Evolutionary conservation across 495 filamentous ascomycete genomes (phyloP).

Genomic region (Collariella sp.): DNA sequence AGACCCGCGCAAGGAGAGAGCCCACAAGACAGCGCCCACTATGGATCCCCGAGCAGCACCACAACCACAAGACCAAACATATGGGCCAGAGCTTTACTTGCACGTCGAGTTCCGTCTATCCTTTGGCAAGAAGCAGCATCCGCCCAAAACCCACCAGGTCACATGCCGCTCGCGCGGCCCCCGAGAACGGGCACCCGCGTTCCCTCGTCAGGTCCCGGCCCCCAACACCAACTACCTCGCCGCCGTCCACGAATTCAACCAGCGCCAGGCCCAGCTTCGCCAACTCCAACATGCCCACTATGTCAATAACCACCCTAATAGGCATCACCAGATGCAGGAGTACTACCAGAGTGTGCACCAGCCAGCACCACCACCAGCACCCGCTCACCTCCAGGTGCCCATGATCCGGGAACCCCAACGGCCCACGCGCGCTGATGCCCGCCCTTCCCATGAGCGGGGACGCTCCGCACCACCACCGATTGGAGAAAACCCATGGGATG

Average conservation of each 20-base stretch:
- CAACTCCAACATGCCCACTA: constrained; percentile 5
- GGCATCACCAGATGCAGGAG: constrained; percentile 27
- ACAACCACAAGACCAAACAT: constrained; percentile 14
- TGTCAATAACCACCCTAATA: not conserved
- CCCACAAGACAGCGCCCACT: constrained; percentile 2
- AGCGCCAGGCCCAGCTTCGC: constrained; percentile 21
- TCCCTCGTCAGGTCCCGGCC: constrained; percentile 36
- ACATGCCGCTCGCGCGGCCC: constrained; percentile 36
- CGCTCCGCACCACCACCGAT: constrained; percentile 39
- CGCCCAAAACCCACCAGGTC: constrained; percentile 34
- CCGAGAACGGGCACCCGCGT: constrained; percentile 31
- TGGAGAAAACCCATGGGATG: constrained; percentile 38
- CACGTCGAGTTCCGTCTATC: constrained; percentile 41
- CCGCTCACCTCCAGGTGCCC: constrained; percentile 6
- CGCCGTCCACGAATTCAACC: constrained; percentile 27
- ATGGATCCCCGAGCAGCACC: constrained; percentile 25
- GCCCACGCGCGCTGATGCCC: constrained; percentile 23
- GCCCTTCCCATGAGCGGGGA: constrained; percentile 31
- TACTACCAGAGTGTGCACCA: constrained; percentile 18
- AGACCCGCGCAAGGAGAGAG: too few species aligned
- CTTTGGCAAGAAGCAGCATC: constrained; percentile 31
- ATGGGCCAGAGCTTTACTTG: constrained; percentile 37
- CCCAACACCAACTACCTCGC: constrained; percentile 36
- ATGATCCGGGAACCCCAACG: constrained; percentile 19
- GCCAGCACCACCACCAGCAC: not conserved